These are phyloP conservation scores for Ligustrum vulgare DNA, from an alignment of 257 asterid genomes.

Conservation along the genomic window DNA sequence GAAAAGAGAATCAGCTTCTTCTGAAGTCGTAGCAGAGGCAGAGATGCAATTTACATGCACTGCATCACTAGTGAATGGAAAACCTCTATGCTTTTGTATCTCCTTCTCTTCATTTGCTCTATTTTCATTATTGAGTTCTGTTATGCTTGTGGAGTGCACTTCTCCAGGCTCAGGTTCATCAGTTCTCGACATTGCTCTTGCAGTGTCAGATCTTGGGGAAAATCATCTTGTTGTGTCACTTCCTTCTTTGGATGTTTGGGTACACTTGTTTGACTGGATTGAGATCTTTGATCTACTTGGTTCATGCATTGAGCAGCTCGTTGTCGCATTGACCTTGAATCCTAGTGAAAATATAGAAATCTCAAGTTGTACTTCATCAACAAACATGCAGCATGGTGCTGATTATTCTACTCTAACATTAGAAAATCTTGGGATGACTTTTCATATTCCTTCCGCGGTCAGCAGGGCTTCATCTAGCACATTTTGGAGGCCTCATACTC, in stretches of 20 bases:
- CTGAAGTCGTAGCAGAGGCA: constrained; percentile 68
- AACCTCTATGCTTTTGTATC: constrained; percentile 41
- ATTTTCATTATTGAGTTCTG: constrained; percentile 71
- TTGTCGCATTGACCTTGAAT: constrained; percentile 28
- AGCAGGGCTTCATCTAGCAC: constrained; percentile 33
- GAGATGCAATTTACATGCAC: constrained; percentile 62
- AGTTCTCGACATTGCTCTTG: constrained; percentile 50
- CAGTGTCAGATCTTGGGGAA: constrained; percentile 48
- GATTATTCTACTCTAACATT: constrained; percentile 39
- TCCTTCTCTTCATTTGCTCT: constrained; percentile 61
- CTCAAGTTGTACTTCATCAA: constrained; percentile 32
- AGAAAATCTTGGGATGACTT: constrained; percentile 51
- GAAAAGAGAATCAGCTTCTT: constrained; percentile 47
- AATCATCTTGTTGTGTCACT: constrained; percentile 47
- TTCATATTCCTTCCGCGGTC: constrained; percentile 66
- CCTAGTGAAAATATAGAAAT: constrained; percentile 31
- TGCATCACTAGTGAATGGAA: constrained; percentile 49
- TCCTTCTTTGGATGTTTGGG: constrained; percentile 71
- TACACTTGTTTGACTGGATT: constrained; percentile 75
- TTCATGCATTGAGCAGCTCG: constrained; percentile 35
- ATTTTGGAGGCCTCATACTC: constrained; percentile 36
- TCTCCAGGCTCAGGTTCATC: constrained; percentile 50
- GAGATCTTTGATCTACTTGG: constrained; percentile 50
- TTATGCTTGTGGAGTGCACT: constrained; percentile 67
- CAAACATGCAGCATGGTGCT: constrained; percentile 30